Percentiles rank a stretch among this genome's conserved stretches.
Evolutionary conservation across 1,139 yeast species (phyloP).

Genomic region (Debaryomycetaceae sp.): DNA sequence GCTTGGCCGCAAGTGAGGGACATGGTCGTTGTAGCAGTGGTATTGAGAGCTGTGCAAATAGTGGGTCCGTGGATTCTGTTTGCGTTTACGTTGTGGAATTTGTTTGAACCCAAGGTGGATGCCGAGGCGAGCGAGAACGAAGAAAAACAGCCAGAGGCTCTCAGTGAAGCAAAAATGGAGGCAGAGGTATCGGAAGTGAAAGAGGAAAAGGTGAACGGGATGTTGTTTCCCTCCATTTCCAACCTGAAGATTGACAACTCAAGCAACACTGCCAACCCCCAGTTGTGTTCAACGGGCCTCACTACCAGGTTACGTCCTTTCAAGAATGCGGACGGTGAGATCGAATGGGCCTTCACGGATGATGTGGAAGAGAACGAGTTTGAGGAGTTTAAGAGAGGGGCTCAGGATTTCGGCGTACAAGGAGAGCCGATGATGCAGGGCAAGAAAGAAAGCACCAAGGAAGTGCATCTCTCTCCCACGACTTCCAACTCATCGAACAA

Average conservation of each 20-base stretch:
- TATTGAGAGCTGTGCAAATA: neutral
- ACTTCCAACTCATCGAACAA: constrained; percentile 45
- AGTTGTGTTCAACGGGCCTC: constrained; percentile 49
- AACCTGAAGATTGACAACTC: constrained; percentile 5
- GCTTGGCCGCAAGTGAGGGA: neutral
- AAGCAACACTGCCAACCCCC: constrained; percentile 10
- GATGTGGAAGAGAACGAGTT: constrained; percentile 21
- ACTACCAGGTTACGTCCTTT: constrained; percentile 49
- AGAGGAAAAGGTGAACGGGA: neutral
- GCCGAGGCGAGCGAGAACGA: neutral
- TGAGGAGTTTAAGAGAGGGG: constrained; percentile 22
- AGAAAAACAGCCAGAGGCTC: neutral
- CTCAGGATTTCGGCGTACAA: constrained; percentile 1
- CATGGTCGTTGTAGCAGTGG: neutral
- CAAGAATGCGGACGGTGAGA: constrained; percentile 52
- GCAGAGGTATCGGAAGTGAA: constrained; percentile 1
- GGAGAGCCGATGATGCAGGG: neutral
- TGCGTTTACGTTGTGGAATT: neutral
- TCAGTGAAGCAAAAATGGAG: neutral
- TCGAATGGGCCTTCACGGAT: constrained; percentile 56
- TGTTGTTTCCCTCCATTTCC: constrained; percentile 19
- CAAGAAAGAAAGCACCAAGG: constrained; percentile 8
- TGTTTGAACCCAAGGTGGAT: neutral
- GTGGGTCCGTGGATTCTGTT: neutral
- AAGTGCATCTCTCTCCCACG: constrained; percentile 38